Percentiles rank a stretch among this genome's conserved stretches.
Evolutionary conservation across 164 flowering plant genomes (phyloP).

Genomic region (Nelumbo lutea): DNA sequence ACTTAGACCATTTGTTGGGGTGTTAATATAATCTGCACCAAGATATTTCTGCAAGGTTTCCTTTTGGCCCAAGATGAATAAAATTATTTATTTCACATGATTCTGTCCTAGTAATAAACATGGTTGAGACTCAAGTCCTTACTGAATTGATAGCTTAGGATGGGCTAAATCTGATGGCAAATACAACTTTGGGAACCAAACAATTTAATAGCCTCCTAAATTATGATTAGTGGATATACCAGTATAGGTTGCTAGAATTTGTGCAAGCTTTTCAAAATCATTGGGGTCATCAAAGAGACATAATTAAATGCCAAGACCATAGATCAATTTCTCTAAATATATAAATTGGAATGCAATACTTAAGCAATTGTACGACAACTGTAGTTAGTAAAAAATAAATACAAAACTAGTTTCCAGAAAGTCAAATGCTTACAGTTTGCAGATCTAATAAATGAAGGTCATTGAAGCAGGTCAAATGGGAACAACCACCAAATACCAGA

Average conservation of each 20-base stretch:
- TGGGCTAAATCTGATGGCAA: not conserved
- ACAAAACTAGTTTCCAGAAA: not conserved
- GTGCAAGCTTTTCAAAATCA: not conserved
- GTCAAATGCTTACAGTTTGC: conserved; percentile 53
- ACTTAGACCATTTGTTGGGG: not conserved
- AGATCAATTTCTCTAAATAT: too few species aligned
- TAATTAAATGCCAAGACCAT: not conserved
- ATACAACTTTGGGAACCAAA: not conserved
- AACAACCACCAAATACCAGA: conserved; percentile 86
- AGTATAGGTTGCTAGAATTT: not conserved
- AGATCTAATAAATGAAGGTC: conserved; percentile 91
- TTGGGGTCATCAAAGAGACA: not conserved
- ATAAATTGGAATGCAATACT: not conserved
- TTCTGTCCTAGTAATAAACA: not conserved
- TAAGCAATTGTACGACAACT: not conserved
- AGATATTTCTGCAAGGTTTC: not conserved
- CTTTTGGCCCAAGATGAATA: not conserved
- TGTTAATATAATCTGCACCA: not conserved
- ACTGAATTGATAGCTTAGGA: not conserved
- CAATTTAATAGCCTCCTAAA: not conserved
- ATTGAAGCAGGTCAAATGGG: conserved; percentile 79
- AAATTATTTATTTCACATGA: not conserved
- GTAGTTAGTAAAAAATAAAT: too few species aligned
- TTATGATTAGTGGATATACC: not conserved
- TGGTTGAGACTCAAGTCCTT: too few species aligned